Base-by-base conservation (phyloP, 495 filamentous ascomycete species). In the Penicillium atrosanguineum region DNA sequence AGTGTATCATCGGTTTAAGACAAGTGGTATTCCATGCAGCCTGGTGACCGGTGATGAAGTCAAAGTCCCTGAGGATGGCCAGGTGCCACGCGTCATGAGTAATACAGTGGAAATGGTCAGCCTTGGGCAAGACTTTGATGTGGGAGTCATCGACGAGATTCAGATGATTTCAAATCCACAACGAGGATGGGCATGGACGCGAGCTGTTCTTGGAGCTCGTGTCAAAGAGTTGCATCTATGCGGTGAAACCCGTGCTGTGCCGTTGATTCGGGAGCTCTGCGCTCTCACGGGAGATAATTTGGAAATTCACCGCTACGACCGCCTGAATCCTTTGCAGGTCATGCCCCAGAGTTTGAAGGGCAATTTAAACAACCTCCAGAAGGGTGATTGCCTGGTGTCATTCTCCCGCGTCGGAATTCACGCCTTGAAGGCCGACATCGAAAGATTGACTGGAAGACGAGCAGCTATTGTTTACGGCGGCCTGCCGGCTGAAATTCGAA, bases 71-170 rank as follows among this genome's bases (percentile, higher is more conserved):
- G 67, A 78, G 15, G 39, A 58, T 43, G 75, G 76, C 19, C 60
- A 73, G 18, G 62, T 76, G 11, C 63, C 73, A 11, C 71, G 69
- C 39, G 84, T 95, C 66, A 73, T 72, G 48, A 93, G 89, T 68
- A 96, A 95, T 61, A 99, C 95, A 0, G 93, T 99, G 11, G 95
- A 99, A 67, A 99, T 99, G 95, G 82, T 91, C 38, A 87, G 87
- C 34, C 56, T 95, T 9, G 87, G 86, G 50, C 62, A 61, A 14
- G 56, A 61, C 4, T 83, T 91, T 26, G 93, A 97, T 43, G 94
- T 97, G 47, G 91, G 90, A 8, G 93, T 99, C 57, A 90, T 99
- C 50, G 93, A 98, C 62, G 93, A 98, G 73, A 97, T 97, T 51
- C 95, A 99, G 65, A 97, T 97, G 94, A 91, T 97, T 50, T 87